Evolutionary conservation across 1,284 basidiomycete species (phyloP), one percentile per base, ranked within the genome.

Genomic region (Irpex lacteus): DNA sequence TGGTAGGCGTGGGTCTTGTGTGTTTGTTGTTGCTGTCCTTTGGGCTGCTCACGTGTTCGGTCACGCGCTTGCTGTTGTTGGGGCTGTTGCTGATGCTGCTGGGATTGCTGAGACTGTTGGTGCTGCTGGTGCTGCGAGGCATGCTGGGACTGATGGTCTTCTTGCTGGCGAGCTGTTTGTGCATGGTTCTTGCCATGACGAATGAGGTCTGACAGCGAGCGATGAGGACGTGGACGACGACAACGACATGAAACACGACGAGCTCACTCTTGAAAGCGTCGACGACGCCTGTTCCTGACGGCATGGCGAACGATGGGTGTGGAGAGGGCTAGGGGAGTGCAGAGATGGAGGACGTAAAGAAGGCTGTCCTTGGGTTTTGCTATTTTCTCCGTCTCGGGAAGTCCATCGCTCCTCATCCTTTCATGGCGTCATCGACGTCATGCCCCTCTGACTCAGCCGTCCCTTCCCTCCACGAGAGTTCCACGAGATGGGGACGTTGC

Each of bases 141-240:
- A 66, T 67, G 69, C 54, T 70, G 70, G 52, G 72, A 62, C 15
- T 69, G 64, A 13, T 66, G 53, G 38, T 70, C 63, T 53, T 68
- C 69, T 13, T 69, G 65, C 65, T 76, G 75, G 65, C 73, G 64
- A 62, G 76, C 60, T 62, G 73, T 72, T 37, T 77, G 75, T 60
- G 77, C 76, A 66, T 82, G 87, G 71, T 91, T 85, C 78, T 91
- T 92, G 73, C 91, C 91, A 78, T 94, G 91, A 70, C 94, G 86
- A 66, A 96, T 92, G 72, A 96, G 90, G 80, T 94, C 94, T 94
- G 40, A 4, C 40, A 47, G 40, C 40, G 40, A n/a, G 69, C 62
- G 56, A 63, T 53, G 59, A 57, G 61, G 60, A 49, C 44, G 49
- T 36, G 32, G 13, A 7, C 37, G 5, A 26, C n/a, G 15, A 21